Base-by-base conservation (phyloP, 768 basidiomycete species). In the Auriculariales sp. region DNA sequence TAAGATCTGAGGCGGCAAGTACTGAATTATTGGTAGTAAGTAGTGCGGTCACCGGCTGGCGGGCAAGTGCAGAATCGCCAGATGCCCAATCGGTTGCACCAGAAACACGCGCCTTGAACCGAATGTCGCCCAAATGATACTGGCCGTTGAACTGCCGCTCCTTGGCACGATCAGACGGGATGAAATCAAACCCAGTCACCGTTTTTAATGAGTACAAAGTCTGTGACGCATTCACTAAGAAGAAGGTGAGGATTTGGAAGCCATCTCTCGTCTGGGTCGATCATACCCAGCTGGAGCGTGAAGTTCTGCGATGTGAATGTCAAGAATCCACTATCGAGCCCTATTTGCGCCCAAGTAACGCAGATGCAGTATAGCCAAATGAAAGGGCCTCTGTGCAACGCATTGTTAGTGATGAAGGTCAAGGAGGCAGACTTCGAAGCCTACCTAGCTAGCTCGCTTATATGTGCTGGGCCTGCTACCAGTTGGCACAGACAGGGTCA, bases 151-250 rank as follows among this genome's bases (percentile, higher is more conserved):
- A 64, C 48, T 71, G 67, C 6, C 74, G 71, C 34, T 62, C 55
- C 17, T 68, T 56, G 72, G 77, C 75, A 55, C 68, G 61, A 57
- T 77, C 75, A 0, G 66, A 57, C 4, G 75, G 73, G 19, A 75
- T 69, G 52, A 77, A 78, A 54, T 78, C 66, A 55, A 76, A 76
- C n/a, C n/a, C n/a, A n/a, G n/a, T n/a, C n/a, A n/a, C n/a, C n/a
- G n/a, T n/a, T n/a, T n/a, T n/a, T n/a, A n/a, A n/a, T n/a, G n/a
- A n/a, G n/a, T n/a, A n/a, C n/a, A n/a, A n/a, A n/a, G n/a, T n/a
- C n/a, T n/a, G n/a, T n/a, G n/a, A n/a, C n/a, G n/a, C n/a, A n/a
- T n/a, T n/a, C n/a, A n/a, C n/a, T n/a, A n/a, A n/a, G n/a, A 76
- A 57, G n/a, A 75, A 78, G 58, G 72, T 75, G 3, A 75, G 59